A percentile compares a stretch with the other conserved stretches of the same genome.
Conservation (phyloP, 306 rosid species). For the Acacia acuminata region DNA sequence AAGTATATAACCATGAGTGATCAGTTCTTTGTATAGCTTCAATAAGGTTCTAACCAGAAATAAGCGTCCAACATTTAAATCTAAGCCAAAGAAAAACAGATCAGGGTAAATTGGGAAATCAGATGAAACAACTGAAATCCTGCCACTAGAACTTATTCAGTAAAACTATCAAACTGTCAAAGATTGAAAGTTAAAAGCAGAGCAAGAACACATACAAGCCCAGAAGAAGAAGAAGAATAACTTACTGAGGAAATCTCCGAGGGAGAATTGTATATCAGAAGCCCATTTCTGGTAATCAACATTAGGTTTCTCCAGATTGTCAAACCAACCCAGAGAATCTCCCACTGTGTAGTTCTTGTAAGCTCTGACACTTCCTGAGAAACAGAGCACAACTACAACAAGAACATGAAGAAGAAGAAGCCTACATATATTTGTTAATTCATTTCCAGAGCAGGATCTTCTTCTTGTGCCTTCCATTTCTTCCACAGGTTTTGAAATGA, state of each 20-base stretch:
- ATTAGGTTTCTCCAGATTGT: slow-evolving; percentile 48
- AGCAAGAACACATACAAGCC: background rate
- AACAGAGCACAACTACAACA: slow-evolving; percentile 20
- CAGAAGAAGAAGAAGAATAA: background rate
- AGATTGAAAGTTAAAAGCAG: background rate
- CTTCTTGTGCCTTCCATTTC: slow-evolving; percentile 38
- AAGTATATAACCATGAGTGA: no score
- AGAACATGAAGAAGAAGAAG: slow-evolving; percentile 19
- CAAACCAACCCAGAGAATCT: slow-evolving; percentile 91
- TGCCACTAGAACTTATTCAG: no score
- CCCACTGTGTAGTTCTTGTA: slow-evolving; percentile 92
- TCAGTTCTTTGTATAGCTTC: background rate
- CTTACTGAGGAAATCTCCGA: slow-evolving; percentile 93
- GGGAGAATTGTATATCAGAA: slow-evolving; percentile 55
- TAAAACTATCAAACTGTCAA: no score
- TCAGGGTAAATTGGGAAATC: no score
- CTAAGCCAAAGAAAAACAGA: background rate
- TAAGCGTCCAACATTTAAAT: background rate
- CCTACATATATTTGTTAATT: background rate
- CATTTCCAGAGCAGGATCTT: background rate
- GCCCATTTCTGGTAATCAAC: slow-evolving; percentile 81
- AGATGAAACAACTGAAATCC: no score
- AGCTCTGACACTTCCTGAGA: slow-evolving; percentile 54
- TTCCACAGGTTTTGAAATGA: background rate
- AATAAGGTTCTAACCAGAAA: background rate